These are phyloP conservation scores for Tricladium varicosporioides DNA, from an alignment of 2,329 filamentous ascomycete genomes.

Conservation along the genomic window DNA sequence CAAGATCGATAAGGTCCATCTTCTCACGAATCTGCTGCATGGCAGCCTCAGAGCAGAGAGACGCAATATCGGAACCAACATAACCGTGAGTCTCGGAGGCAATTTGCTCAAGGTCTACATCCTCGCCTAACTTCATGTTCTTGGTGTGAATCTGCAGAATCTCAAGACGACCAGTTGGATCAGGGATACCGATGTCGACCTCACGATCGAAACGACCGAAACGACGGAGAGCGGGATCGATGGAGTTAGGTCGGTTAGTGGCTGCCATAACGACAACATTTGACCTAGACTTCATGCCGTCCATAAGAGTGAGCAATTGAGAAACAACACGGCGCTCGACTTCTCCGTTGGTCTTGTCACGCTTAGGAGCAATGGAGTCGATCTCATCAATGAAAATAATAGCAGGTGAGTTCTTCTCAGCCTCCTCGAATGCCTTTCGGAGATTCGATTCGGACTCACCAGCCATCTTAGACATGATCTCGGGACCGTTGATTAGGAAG, in stretches of 20 bases:
- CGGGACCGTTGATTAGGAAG: constrained; percentile 98
- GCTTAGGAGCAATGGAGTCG: constrained; percentile 98
- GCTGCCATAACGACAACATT: constrained; percentile 99
- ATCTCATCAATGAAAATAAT: constrained; percentile 99
- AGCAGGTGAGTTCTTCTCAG: constrained; percentile 97
- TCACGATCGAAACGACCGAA: constrained; percentile 99
- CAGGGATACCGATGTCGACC: constrained; percentile 96
- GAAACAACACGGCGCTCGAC: constrained; percentile 98
- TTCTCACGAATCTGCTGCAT: constrained; percentile 99
- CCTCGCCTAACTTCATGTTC: constrained; percentile 99
- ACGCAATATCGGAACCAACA: constrained; percentile 96
- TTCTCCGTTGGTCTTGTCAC: constrained; percentile 99
- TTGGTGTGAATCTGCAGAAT: constrained; percentile 99
- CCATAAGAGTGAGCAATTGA: constrained; percentile 95
- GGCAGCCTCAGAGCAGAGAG: constrained; percentile 96
- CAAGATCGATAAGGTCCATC: constrained; percentile 99
- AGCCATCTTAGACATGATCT: constrained; percentile 99
- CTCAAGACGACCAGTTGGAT: constrained; percentile 96
- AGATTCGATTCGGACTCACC: constrained; percentile 98
- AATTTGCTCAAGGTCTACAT: constrained; percentile 95
- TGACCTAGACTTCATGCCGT: constrained; percentile 98
- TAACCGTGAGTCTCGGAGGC: constrained; percentile 98
- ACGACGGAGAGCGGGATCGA: constrained; percentile 94
- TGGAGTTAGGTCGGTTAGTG: constrained; percentile 98
- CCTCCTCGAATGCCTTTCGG: constrained; percentile 98